Base-by-base conservation (phyloP, 2,329 filamentous ascomycete species). In the Magnaporthiopsis poae region DNA sequence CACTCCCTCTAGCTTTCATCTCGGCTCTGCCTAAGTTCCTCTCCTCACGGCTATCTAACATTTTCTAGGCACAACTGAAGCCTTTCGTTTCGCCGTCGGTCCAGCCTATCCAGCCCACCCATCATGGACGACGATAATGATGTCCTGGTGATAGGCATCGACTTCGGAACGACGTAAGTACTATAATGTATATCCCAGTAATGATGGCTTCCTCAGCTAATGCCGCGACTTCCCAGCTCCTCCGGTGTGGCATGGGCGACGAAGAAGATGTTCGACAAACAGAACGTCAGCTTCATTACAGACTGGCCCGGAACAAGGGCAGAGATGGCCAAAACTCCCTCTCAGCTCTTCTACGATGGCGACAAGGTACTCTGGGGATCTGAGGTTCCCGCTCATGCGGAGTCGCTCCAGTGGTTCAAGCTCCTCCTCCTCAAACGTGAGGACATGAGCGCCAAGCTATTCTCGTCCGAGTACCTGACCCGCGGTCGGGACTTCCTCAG, bases 131-230 rank as follows among this genome's bases (percentile, higher is more conserved):
- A 59, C 2, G 64, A 65, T 3, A 29, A 25, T 31, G 61, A 18
- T 13, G 5, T 29, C 5, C 13, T 65, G 8, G 46, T 65, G 11
- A 39, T 65, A 9, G 64, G 59, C 9, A 65, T 65, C n/a, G 56
- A 61, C 5, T 65, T 65, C 15, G 64, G 64, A 31, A 65, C 64
- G 2, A 65, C 64, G 64, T 61, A 46, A 27, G n/a, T n/a, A n/a
- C n/a, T n/a, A n/a, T n/a, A n/a, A n/a, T n/a, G n/a, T n/a, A n/a
- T n/a, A n/a, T n/a, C n/a, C n/a, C n/a, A n/a, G n/a, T n/a, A n/a
- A n/a, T n/a, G n/a, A n/a, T n/a, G n/a, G n/a, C n/a, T n/a, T 18
- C 3, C 33, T 15, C 18, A 59, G 27, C 13, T 27, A 31, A 61
- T 11, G 15, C 21, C 31, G 3, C 5, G 8, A 13, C 0, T n/a